phyloP scores from a whole-genome alignment of 2,329 filamentous ascomycete species.

The Ophiostoma sp. region DNA sequence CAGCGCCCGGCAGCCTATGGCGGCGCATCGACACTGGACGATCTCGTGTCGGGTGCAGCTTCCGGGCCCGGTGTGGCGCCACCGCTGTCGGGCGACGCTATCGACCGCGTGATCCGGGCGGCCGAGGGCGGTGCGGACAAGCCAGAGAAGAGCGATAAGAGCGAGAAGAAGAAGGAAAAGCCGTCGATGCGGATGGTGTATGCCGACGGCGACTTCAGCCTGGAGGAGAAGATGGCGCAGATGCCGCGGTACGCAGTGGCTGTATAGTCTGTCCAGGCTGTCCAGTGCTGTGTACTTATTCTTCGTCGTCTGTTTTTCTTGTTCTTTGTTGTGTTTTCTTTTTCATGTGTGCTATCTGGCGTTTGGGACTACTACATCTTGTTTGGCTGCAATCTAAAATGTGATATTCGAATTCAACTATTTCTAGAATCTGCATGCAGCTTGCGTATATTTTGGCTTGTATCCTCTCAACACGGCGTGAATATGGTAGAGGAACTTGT shows the following conservation, averaged over 20 bases:
- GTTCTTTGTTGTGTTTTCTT: background rate
- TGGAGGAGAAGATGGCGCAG: slow-evolving; percentile 83
- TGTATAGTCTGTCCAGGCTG: background rate
- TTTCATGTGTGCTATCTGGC: slow-evolving; percentile 5
- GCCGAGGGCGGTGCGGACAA: slow-evolving; percentile 55
- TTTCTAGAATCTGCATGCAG: too few relatives aligned
- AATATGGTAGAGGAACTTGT: too few relatives aligned
- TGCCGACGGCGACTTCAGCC: slow-evolving; percentile 70
- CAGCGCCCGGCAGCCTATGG: slow-evolving; percentile 32
- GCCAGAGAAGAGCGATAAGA: slow-evolving; percentile 42
- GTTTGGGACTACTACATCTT: background rate
- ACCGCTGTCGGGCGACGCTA: slow-evolving; percentile 50
- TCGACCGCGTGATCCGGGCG: slow-evolving; percentile 60
- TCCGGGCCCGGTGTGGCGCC: slow-evolving; percentile 23
- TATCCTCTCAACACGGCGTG: too few relatives aligned
- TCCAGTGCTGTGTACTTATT: background rate
- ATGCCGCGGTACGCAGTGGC: slow-evolving; percentile 63
- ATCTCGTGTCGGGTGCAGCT: slow-evolving; percentile 42
- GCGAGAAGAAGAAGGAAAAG: slow-evolving; percentile 38
- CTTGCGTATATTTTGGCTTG: too few relatives aligned
- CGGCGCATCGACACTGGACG: slow-evolving; percentile 42
- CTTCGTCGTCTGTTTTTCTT: background rate
- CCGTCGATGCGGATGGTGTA: slow-evolving; percentile 66
- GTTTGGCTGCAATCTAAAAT: slow-evolving; percentile 9
- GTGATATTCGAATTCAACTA: background rate